Percentiles rank a stretch among this genome's conserved stretches.
Evolutionary conservation across 768 basidiomycete species (phyloP).

Genomic region (Stropharia rugosoannulata): DNA sequence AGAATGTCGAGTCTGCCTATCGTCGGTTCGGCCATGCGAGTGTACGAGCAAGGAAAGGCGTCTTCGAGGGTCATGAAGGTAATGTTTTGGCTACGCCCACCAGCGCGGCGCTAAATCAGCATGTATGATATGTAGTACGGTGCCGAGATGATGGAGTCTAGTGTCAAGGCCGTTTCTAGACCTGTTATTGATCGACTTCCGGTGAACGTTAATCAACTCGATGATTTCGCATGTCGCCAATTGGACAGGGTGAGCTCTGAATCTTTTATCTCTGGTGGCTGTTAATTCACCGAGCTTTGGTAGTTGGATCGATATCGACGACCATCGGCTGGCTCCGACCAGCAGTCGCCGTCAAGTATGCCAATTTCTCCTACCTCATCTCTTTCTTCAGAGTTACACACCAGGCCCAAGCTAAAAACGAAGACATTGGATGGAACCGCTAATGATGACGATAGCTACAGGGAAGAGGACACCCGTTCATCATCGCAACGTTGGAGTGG

Average conservation of each 20-base stretch:
- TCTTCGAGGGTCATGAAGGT: conserved; percentile 86
- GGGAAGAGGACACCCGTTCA: neutral
- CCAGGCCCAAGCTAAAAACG: conserved; percentile 22
- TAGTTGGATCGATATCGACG: conserved; percentile 53
- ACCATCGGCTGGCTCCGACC: conserved; percentile 29
- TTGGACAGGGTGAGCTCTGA: conserved; percentile 69
- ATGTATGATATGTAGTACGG: conserved; percentile 56
- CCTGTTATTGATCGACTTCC: conserved; percentile 82
- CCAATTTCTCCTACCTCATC: conserved; percentile 8
- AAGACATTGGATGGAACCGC: conserved; percentile 12
- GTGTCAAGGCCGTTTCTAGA: conserved; percentile 75
- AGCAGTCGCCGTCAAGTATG: conserved; percentile 5
- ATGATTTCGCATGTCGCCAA: conserved; percentile 88
- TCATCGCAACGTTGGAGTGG: conserved; percentile 5
- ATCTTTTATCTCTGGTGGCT: conserved; percentile 5
- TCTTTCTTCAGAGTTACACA: conserved; percentile 12
- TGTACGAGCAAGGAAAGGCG: conserved; percentile 82
- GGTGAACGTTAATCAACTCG: conserved; percentile 69
- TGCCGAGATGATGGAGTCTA: conserved; percentile 84
- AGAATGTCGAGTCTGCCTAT: conserved; percentile 71
- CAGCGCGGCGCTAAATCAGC: conserved; percentile 10
- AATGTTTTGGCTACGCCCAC: neutral
- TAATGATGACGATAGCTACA: conserved; percentile 9
- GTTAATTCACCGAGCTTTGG: neutral
- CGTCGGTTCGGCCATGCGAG: conserved; percentile 68